Conservation (phyloP, 202 grass and related monocot genomes). For the Setaria viridis region DNA sequence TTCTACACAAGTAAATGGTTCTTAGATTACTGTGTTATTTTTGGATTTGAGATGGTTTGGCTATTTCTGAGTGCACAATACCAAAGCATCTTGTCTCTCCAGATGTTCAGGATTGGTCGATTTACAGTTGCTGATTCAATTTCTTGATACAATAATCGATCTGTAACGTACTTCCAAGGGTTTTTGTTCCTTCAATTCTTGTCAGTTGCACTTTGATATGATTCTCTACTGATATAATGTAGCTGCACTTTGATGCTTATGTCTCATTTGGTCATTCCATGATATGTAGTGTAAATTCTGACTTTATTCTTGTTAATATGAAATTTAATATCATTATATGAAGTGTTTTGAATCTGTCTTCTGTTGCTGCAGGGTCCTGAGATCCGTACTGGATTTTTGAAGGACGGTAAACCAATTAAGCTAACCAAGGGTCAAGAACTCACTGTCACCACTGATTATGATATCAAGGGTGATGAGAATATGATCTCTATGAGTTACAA, state of each 20-base stretch:
- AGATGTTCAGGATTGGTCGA: not conserved
- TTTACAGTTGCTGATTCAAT: not conserved
- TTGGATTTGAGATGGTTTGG: not conserved
- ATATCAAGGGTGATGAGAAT: conserved; percentile 79
- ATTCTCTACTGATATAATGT: not conserved
- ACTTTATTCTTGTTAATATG: not conserved
- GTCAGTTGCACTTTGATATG: not conserved
- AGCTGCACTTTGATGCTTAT: not conserved
- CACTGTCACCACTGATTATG: conserved; percentile 84
- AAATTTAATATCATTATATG: not conserved
- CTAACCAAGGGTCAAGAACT: conserved; percentile 90
- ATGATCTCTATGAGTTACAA: conserved; percentile 99
- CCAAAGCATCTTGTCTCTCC: not conserved
- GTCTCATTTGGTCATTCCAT: not conserved
- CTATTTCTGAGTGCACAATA: not conserved
- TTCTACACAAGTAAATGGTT: not conserved
- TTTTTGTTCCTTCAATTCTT: not conserved
- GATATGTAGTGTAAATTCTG: not conserved
- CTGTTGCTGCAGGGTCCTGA: conserved; percentile 76
- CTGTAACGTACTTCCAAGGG: not conserved
- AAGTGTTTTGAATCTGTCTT: conserved; percentile 10
- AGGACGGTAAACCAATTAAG: conserved; percentile 84
- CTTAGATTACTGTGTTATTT: not conserved
- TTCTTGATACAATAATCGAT: not conserved
- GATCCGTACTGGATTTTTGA: conserved; percentile 94